Evolutionary conservation across 129 eudicot genomes (phyloP).

Genomic region (Flaveria sonorensis): DNA sequence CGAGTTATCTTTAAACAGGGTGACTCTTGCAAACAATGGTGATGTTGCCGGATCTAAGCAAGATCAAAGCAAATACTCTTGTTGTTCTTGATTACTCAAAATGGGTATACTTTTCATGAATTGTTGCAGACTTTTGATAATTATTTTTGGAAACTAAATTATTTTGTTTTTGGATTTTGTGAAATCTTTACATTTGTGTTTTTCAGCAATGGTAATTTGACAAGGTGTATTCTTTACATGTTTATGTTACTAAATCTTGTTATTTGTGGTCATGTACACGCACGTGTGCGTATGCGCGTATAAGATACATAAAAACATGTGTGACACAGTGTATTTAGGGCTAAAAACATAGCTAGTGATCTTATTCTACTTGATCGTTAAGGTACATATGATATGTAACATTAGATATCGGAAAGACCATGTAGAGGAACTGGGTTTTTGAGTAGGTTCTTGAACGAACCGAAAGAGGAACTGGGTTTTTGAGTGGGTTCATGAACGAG

Average conservation of each 20-base stretch:
- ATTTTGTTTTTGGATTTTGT: conserved; percentile 36
- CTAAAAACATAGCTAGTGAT: no score
- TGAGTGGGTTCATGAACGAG: no score
- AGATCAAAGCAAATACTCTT: conserved; percentile 48
- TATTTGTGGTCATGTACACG: not conserved
- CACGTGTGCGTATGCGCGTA: not conserved
- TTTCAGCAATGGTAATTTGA: conserved; percentile 20
- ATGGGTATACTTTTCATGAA: conserved; percentile 15
- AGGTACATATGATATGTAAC: not conserved
- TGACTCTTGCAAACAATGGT: conserved; percentile 55
- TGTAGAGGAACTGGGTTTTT: no score
- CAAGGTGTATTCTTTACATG: conserved; percentile 15
- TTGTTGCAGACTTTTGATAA: not conserved
- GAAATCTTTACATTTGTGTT: conserved; percentile 14
- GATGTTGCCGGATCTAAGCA: conserved; percentile 46
- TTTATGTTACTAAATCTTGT: not conserved
- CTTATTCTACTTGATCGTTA: no score
- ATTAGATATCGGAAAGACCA: no score
- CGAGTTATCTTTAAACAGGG: conserved; percentile 70
- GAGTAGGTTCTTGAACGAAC: no score
- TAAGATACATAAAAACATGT: not conserved
- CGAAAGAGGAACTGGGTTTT: no score
- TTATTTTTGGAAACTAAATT: conserved; percentile 28
- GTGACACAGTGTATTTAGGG: not conserved
- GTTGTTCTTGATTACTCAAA: conserved; percentile 54